A percentile compares a stretch with the other conserved stretches of the same genome.
Evolutionary conservation across 106 monocot species (phyloP).

Genomic region (Platanthera guangdongensis): DNA sequence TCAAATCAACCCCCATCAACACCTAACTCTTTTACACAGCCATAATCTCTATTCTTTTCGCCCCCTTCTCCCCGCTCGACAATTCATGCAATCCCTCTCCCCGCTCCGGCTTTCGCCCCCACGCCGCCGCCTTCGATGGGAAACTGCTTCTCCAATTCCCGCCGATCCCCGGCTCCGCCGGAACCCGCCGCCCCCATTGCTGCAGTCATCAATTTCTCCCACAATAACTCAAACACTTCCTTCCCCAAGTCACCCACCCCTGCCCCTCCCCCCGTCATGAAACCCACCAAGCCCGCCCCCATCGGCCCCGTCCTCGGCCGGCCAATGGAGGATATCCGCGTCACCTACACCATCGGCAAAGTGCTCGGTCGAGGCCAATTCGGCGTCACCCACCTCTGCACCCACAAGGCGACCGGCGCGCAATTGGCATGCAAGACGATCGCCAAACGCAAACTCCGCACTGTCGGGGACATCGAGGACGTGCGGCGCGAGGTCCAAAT

Average conservation of each 20-base stretch:
- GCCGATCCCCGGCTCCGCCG: constrained; percentile 4
- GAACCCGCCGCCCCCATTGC: background rate
- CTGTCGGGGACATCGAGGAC: constrained; percentile 54
- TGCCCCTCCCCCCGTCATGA: background rate
- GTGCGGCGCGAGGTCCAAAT: constrained; percentile 60
- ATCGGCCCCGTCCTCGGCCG: constrained; percentile 52
- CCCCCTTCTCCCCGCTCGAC: background rate
- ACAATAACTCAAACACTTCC: background rate
- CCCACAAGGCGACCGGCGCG: constrained; percentile 27
- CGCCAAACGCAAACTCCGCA: constrained; percentile 44
- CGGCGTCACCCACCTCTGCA: constrained; percentile 55
- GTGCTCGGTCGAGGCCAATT: constrained; percentile 65
- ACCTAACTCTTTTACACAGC: background rate
- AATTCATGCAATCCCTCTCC: constrained; percentile 2
- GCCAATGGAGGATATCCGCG: constrained; percentile 46
- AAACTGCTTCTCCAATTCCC: constrained; percentile 19
- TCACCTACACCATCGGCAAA: constrained; percentile 40
- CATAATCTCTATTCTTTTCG: background rate
- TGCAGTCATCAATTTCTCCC: background rate
- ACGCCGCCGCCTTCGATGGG: constrained; percentile 11
- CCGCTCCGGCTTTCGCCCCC: background rate
- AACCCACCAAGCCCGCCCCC: constrained; percentile 19
- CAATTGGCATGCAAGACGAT: constrained; percentile 64
- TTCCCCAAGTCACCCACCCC: constrained; percentile 1
- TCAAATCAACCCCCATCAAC: background rate